Evolutionary conservation across 164 flowering plant species (phyloP), one percentile per base, ranked within the genome.

Genomic region (Annona squamosa): DNA sequence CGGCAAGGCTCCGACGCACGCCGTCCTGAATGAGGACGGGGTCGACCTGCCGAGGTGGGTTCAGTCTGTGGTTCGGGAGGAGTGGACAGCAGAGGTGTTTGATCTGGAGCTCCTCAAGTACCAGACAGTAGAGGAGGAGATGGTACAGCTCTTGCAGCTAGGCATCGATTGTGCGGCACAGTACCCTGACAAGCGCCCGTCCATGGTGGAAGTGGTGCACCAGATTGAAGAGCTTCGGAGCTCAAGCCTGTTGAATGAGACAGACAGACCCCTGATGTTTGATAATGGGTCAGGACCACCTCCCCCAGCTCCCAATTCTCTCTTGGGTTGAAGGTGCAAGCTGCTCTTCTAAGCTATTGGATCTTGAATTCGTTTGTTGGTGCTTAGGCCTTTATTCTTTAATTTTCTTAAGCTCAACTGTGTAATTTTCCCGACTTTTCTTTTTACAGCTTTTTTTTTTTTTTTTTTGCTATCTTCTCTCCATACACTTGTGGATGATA

Each of bases 11-110:
- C 98, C 97, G 0, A 86, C 89, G 0, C 93, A 94, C 57, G 73
- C 94, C 43, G 69, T 82, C 44, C 42, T 87, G 70, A 88, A 89
- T 43, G 98, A 90, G 77, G 98, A 90, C 47, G 98, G 94, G 2
- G 96, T 91, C 0, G 97, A 94, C 76, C 88, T 91, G 5, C 98
- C 98, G 2, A 83, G 94, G 67, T 94, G 98, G 98, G 98, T 91
- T 18, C 94, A 87, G 61, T 90, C 97, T 0, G 91, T 93, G 37
- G 92, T 90, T 9, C 81, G 84, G 26, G 97, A 94, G 62, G 93
- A 92, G 72, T 94, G 94, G 95, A 83, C 90, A 0, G 70, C 91
- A 0, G 91, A 91, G 85, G 94, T 94, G 44, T 91, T 94, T 68
- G 98, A 94, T 71, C 75, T 82, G 1, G 96, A 94, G 84, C 93